A percentile compares a stretch with the other conserved stretches of the same genome.
These are phyloP conservation scores for Grosmannia clavigera DNA, from an alignment of 2,329 filamentous ascomycete genomes.

Conservation along the genomic window DNA sequence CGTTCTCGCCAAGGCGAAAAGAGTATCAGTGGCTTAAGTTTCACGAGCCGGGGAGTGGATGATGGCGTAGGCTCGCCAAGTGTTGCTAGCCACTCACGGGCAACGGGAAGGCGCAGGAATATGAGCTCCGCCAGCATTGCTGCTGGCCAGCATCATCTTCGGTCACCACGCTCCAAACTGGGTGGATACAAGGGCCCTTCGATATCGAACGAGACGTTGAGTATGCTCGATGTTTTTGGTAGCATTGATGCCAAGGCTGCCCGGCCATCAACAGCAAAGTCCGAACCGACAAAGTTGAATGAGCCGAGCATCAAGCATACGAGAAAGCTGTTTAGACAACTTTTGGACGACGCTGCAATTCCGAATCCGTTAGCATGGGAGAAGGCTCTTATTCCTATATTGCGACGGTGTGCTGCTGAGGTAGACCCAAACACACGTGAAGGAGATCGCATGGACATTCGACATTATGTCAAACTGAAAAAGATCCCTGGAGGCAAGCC, in stretches of 20 bases:
- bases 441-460: constrained; percentile 92
- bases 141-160: constrained; percentile 44
- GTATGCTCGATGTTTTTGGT: constrained; percentile 15
- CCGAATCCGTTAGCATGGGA: constrained; percentile 71
- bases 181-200: constrained; percentile 44
- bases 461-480: constrained; percentile 95
- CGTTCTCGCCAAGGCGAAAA: constrained; percentile 61
- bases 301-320: constrained; percentile 81
- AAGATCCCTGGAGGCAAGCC: constrained; percentile 86
- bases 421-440: constrained; percentile 84
- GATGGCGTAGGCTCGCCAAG: constrained; percentile 44
- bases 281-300: constrained; percentile 73
- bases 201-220: constrained; percentile 37
- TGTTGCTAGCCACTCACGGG: constrained; percentile 45
- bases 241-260: constrained; percentile 25
- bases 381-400: constrained; percentile 76
- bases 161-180: constrained; percentile 58
- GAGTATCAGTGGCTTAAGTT: constrained; percentile 58
- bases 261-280: constrained; percentile 26
- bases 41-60: constrained; percentile 56
- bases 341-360: constrained; percentile 65
- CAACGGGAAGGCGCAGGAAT: constrained; percentile 61
- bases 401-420: constrained; percentile 84
- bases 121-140: constrained; percentile 65
- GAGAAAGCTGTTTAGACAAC: constrained; percentile 68